Evolutionary conservation across 2,329 filamentous ascomycete species (phyloP), one percentile per base, ranked within the genome.

Genomic region (Verticillium alfalfae): DNA sequence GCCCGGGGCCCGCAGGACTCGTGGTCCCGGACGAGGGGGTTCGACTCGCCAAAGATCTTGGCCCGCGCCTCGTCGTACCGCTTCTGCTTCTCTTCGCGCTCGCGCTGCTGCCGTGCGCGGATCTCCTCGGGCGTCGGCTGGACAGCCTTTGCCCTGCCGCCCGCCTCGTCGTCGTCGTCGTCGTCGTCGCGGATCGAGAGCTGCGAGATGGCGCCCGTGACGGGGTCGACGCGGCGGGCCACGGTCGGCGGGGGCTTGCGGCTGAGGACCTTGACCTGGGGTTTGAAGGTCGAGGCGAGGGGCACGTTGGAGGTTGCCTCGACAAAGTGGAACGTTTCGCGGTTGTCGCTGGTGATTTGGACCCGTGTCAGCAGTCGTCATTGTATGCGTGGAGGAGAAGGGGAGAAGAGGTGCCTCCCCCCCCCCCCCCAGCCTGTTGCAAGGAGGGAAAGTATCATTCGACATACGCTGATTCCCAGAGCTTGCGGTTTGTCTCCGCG

Each of bases 21-120:
- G 87, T 88, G 8, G 81, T 79, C 1, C 87, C 84, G 0, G 88
- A 84, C 8, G 79, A 79, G 10, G 79, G 74, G 38, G 75, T 78
- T 10, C n/a, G 79, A 77, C 38, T 85, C 86, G 22, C 93, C 93
- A 74, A 97, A 94, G 61, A 97, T 88, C 72, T 93, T 90, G 68
- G 94, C 92, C 36, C 94, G 84, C 6, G 88, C 91, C 77, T 97
- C 93, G 64, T 96, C 91, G 72, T 97, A 97, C 64, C 90, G 90
- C 61, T 88, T 88, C 78, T 96, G 91, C 78, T 95, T 97, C 77
- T 96, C 93, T 71, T 96, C 93, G 10, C 88, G 85, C 68, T 96
- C 92, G 57, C 85, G 83, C 72, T 92, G 87, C 60, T 93, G 91
- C 70, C 90, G 90, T 31, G 87, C 85, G 64, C 90, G 87, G 38